Conservation (phyloP, 2,329 filamentous ascomycete species). For the Nannizziopsis barbatae region DNA sequence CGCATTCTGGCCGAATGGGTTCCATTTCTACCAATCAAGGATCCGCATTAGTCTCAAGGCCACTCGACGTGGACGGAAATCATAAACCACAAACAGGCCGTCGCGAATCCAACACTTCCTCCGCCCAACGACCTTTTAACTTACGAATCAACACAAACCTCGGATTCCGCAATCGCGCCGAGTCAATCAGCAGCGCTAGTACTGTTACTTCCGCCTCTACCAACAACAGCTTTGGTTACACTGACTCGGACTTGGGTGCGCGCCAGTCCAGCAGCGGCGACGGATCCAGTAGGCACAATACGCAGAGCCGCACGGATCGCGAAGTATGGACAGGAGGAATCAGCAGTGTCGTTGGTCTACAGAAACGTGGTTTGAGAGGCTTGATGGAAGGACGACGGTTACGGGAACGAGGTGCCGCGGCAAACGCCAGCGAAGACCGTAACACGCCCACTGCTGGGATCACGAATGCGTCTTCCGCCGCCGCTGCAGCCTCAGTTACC, state of each 20-base stretch:
- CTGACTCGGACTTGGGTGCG: conserved; percentile 25
- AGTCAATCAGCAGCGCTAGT: conserved; percentile 31
- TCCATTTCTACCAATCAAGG: conserved; percentile 2
- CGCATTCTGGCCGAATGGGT: conserved; percentile 15
- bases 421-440: conserved; percentile 17
- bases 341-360: conserved; percentile 83
- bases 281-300: conserved; percentile 31
- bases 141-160: conserved; percentile 34
- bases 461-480: neutral
- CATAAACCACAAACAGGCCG: conserved; percentile 19
- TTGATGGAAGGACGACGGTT: conserved; percentile 89
- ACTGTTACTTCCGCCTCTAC: conserved; percentile 30
- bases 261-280: conserved; percentile 24
- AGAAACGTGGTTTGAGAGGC: conserved; percentile 83
- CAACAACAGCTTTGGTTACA: conserved; percentile 30
- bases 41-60: conserved; percentile 25
- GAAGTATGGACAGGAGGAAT: conserved; percentile 64
- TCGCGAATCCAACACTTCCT: conserved; percentile 11
- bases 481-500: neutral
- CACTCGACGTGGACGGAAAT: conserved; percentile 28
- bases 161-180: conserved; percentile 26
- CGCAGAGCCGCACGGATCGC: conserved; percentile 29
- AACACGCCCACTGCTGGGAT: conserved; percentile 18
- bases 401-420: conserved; percentile 36
- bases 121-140: conserved; percentile 13